These are phyloP conservation scores for Botryotinia narcissicola DNA, from an alignment of 2,329 filamentous ascomycete species.

Conservation along the genomic window DNA sequence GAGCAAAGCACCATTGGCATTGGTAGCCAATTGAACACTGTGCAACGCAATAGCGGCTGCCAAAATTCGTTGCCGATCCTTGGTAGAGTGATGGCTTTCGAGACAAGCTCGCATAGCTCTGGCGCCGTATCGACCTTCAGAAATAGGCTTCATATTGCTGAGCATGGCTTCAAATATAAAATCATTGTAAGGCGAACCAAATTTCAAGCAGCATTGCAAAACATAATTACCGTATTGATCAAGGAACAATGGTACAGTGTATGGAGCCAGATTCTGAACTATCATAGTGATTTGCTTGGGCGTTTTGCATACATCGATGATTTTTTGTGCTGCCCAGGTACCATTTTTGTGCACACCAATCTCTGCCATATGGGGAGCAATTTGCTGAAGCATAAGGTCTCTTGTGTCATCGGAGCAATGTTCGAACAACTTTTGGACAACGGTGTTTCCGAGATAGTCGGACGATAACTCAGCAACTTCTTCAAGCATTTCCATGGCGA, in stretches of 20 bases:
- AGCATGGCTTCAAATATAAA: slow-evolving; percentile 99
- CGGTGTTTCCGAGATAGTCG: slow-evolving; percentile 96
- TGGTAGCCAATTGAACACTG: slow-evolving; percentile 93
- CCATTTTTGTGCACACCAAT: slow-evolving; percentile 99
- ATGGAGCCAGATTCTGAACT: slow-evolving; percentile 78
- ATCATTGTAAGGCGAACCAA: slow-evolving; percentile 82
- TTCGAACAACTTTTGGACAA: slow-evolving; percentile 99
- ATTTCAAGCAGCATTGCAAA: slow-evolving; percentile 92
- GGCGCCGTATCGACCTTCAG: slow-evolving; percentile 90
- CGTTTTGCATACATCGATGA: slow-evolving; percentile 92
- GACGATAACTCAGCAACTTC: slow-evolving; percentile 94
- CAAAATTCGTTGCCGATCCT: slow-evolving; percentile 92
- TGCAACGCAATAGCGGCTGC: slow-evolving; percentile 94
- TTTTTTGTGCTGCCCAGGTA: slow-evolving; percentile 98
- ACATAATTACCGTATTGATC: slow-evolving; percentile 99
- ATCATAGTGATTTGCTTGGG: slow-evolving; percentile 80
- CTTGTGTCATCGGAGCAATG: slow-evolving; percentile 88
- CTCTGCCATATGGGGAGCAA: slow-evolving; percentile 88
- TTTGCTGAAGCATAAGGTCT: slow-evolving; percentile 85
- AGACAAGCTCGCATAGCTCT: slow-evolving; percentile 95
- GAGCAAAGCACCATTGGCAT: slow-evolving; percentile 89
- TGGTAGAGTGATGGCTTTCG: slow-evolving; percentile 91
- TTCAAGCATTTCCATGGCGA: slow-evolving; percentile 89
- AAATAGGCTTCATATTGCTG: slow-evolving; percentile 86
- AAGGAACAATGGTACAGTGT: slow-evolving; percentile 86